Conservation (phyloP, 768 basidiomycete genomes). For the Russula ochroleuca region DNA sequence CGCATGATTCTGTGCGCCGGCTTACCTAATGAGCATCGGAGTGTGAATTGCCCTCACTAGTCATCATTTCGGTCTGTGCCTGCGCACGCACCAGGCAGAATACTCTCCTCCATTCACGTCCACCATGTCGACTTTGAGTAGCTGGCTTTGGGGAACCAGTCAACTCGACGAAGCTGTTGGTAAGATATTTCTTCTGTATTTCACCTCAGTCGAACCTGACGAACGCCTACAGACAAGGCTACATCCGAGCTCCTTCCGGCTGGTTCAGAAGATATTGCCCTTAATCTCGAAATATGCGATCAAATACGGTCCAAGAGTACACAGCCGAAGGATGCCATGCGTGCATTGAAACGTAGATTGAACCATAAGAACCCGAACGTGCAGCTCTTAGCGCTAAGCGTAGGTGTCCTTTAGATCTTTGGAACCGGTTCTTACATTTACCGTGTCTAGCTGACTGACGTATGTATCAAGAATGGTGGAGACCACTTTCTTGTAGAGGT, state of each 20-base stretch:
- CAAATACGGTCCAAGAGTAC: slow-evolving; percentile 91
- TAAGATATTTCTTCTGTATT: background rate
- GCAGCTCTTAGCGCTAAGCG: slow-evolving; percentile 79
- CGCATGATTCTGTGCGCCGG: background rate
- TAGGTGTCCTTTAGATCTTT: slow-evolving; percentile 41
- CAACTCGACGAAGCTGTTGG: slow-evolving; percentile 28
- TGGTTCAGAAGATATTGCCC: slow-evolving; percentile 84
- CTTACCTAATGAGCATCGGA: slow-evolving; percentile 11
- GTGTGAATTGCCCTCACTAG: slow-evolving; percentile 7
- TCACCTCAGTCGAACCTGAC: background rate
- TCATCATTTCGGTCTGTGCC: background rate
- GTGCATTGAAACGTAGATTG: slow-evolving; percentile 78
- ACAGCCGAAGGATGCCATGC: slow-evolving; percentile 81
- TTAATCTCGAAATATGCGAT: slow-evolving; percentile 94
- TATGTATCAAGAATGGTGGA: slow-evolving; percentile 95
- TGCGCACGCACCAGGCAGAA: background rate
- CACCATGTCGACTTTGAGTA: slow-evolving; percentile 26
- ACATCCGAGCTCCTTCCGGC: slow-evolving; percentile 84
- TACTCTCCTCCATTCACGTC: background rate
- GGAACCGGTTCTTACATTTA: slow-evolving; percentile 6
- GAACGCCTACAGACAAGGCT: slow-evolving; percentile 66
- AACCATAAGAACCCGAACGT: slow-evolving; percentile 96
- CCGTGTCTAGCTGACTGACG: slow-evolving; percentile 67
- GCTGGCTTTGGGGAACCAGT: slow-evolving; percentile 28
- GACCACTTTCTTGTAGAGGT: slow-evolving; percentile 84